Evolutionary conservation across 441 rosid genomes (phyloP).

Genomic region (Arabidopsis lyrata): DNA sequence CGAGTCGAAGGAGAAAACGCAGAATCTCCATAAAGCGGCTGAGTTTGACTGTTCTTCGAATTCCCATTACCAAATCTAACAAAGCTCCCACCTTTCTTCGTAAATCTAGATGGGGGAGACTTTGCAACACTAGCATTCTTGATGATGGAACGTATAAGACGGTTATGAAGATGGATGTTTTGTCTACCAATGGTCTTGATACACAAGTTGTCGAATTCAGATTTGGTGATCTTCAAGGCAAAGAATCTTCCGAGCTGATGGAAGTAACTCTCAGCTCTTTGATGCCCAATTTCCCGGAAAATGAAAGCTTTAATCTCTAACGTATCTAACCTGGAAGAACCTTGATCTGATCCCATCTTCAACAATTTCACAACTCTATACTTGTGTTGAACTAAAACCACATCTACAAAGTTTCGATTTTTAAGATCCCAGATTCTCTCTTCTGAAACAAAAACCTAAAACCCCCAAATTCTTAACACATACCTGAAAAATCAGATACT

Average conservation of each 20-base stretch:
- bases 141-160: slow-evolving; percentile 64
- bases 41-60: slow-evolving; percentile 48
- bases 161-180: slow-evolving; percentile 76
- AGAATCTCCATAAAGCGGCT: slow-evolving; percentile 47
- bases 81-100: slow-evolving; percentile 48
- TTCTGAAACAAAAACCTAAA: slow-evolving; percentile 41
- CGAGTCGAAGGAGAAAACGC: slow-evolving; percentile 70
- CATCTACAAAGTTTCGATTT: slow-evolving; percentile 17
- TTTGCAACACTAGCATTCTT: slow-evolving; percentile 68
- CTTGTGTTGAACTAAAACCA: slow-evolving; percentile 9
- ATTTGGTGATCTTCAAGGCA: slow-evolving; percentile 61
- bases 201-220: slow-evolving; percentile 73
- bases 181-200: slow-evolving; percentile 66
- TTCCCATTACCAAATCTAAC: slow-evolving; percentile 48
- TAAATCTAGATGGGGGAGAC: slow-evolving; percentile 57
- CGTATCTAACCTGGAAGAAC: slow-evolving; percentile 9
- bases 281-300: slow-evolving; percentile 63
- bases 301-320: slow-evolving; percentile 38
- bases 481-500: slow-evolving; percentile 44
- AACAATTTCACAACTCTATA: not conserved
- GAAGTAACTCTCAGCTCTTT: slow-evolving; percentile 76
- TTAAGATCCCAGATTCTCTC: slow-evolving; percentile 31
- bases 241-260: slow-evolving; percentile 72
- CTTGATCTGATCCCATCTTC: slow-evolving; percentile 43
- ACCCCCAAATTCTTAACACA: slow-evolving; percentile 45